These are phyloP conservation scores for Berkeleyomyces basicola DNA, from an alignment of 2,329 filamentous ascomycete species.

Conservation along the genomic window DNA sequence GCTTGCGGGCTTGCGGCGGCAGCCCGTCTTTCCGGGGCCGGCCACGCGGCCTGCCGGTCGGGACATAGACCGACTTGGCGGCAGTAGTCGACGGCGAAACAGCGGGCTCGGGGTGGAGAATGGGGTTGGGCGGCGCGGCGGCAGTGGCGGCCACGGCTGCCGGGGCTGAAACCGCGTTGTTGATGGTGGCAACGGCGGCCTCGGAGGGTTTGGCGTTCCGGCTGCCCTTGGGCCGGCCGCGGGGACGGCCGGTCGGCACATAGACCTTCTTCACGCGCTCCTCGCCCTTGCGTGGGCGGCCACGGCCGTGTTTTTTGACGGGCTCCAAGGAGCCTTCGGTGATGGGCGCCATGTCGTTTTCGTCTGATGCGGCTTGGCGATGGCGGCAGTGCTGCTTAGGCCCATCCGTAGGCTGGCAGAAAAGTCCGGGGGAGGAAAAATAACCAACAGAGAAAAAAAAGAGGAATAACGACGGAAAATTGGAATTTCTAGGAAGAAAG, in stretches of 20 bases:
- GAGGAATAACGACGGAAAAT: neutral
- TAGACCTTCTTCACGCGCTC: slow-evolving; percentile 25
- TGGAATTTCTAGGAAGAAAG: neutral
- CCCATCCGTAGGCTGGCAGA: neutral
- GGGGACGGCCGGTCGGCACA: slow-evolving; percentile 25
- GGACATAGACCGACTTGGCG: slow-evolving; percentile 20
- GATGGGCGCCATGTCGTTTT: slow-evolving; percentile 15
- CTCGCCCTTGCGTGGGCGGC: slow-evolving; percentile 26
- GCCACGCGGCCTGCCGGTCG: slow-evolving; percentile 31
- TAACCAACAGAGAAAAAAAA: neutral
- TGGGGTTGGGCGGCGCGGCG: neutral
- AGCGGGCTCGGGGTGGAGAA: neutral
- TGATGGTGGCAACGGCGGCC: neutral
- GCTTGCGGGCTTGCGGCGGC: slow-evolving; percentile 3
- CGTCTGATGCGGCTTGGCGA: neutral
- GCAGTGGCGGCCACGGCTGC: neutral
- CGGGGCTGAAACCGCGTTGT: neutral
- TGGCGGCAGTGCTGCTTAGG: neutral
- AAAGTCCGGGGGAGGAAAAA: neutral
- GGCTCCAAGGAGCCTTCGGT: slow-evolving; percentile 11
- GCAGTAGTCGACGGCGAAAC: slow-evolving; percentile 14
- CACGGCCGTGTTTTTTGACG: slow-evolving; percentile 20
- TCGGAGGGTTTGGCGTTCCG: slow-evolving; percentile 16
- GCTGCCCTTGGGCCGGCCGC: slow-evolving; percentile 27
- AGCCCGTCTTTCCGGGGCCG: slow-evolving; percentile 27